Conservation (phyloP, 441 rosid genomes). For the Syzygium syzygioides region DNA sequence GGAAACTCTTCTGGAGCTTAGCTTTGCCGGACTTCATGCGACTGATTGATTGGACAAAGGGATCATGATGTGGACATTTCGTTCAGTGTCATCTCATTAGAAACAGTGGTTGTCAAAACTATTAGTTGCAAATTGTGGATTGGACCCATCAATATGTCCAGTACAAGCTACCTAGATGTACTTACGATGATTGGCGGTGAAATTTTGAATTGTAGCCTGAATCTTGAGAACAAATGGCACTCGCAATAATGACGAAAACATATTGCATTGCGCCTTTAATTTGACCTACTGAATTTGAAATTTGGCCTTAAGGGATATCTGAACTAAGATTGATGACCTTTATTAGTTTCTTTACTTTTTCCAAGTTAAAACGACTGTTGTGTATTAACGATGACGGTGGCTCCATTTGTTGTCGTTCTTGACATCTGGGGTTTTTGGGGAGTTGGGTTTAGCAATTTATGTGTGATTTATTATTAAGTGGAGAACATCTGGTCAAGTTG, state of each 20-base stretch:
- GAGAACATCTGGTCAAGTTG: background rate
- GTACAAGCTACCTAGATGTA: background rate
- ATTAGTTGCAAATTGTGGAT: background rate
- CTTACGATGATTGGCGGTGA: background rate
- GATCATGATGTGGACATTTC: background rate
- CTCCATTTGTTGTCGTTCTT: background rate
- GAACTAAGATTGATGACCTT: background rate
- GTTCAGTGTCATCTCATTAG: background rate
- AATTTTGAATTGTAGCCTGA: background rate
- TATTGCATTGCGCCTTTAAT: background rate
- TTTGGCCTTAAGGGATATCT: background rate
- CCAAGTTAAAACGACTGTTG: fast-evolving
- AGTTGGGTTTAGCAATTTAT: background rate
- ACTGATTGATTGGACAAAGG: background rate
- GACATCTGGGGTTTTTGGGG: background rate
- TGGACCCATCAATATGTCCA: background rate
- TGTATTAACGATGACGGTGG: background rate
- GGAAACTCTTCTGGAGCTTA: background rate
- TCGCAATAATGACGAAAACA: background rate
- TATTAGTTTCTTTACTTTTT: background rate
- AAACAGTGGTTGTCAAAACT: background rate
- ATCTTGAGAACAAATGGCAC: background rate
- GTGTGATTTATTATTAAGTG: background rate
- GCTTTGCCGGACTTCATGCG: background rate
- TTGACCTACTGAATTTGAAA: background rate